Conservation (phyloP, 805 yeast genomes). For the Candida succiphila region DNA sequence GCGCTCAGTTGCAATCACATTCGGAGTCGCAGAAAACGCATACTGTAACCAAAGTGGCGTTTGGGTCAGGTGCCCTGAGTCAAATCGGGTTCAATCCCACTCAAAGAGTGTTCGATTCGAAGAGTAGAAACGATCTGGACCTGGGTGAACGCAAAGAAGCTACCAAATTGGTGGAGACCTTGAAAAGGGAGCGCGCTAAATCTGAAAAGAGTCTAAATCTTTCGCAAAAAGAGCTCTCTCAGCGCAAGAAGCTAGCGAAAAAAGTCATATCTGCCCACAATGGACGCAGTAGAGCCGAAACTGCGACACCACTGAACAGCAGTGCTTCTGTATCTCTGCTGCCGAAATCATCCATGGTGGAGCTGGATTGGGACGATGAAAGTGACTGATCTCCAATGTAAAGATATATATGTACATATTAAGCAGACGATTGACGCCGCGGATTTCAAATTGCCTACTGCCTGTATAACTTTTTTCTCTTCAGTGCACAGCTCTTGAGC, state of each 20-base stretch:
- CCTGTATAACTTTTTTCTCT: too few species aligned
- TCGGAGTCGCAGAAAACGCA: constrained; percentile 10
- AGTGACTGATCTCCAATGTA: too few species aligned
- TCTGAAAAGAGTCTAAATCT: constrained; percentile 8
- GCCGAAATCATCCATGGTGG: too few species aligned
- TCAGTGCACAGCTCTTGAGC: too few species aligned
- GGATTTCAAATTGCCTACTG: too few species aligned
- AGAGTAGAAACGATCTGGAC: not conserved
- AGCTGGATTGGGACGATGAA: too few species aligned
- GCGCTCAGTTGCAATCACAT: constrained; percentile 9
- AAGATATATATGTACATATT: too few species aligned
- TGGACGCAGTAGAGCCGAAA: too few species aligned
- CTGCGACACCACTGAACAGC: too few species aligned
- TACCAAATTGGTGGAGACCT: constrained; percentile 2
- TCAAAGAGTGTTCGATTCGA: constrained; percentile 10
- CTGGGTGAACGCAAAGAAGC: not conserved
- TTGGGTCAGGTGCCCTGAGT: constrained; percentile 11
- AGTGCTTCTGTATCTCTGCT: too few species aligned
- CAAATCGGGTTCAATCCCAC: constrained; percentile 23
- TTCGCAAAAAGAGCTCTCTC: constrained; percentile 9
- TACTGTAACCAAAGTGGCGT: constrained; percentile 17
- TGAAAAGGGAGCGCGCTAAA: constrained; percentile 6
- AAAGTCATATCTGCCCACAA: too few species aligned
- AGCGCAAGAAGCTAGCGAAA: constrained; percentile 5
- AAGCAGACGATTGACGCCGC: too few species aligned